Evolutionary conservation across 108 stramenopile genomes (phyloP), one percentile per base, ranked within the genome.

Genomic region (Cyclotella kingstonii): DNA sequence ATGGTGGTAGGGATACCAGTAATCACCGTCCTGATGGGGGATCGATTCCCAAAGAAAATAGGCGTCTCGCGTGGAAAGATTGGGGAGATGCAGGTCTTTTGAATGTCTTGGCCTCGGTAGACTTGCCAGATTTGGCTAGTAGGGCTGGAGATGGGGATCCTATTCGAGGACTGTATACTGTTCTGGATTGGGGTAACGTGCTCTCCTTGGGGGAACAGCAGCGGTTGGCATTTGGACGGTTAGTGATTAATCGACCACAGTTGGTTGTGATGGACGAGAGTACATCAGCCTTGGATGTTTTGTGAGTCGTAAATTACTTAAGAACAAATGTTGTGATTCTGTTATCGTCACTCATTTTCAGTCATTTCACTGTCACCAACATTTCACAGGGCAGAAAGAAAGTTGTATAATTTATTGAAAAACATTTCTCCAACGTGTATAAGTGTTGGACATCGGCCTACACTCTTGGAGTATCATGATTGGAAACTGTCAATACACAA

Each of bases 401-500:
- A 30, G 26, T 86, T 94, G 86, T 91, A 88, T 55, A 57, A 31
- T 7, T 53, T 86, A 8, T 53, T 94, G 33, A 59, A 79, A 8
- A 31, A 74, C 7, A 31, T 70, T 6, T 45, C 70, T 10, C 35
- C 79, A 28, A 86, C 87, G 11, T 84, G 62, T 43, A 72, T 94
- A 0, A 82, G 80, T 50, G 93, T 94, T 2, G 93, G 93, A 2
- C 93, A 93, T 66, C 70, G 93, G 11, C 91, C 91, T 12, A 86
- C 80, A 17, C 54, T 95, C 39, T 50, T 88, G 21, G 44, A 50
- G 10, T 76, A 79, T 50, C 93, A 95, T 56, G 80, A 82, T 57
- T 36, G 65, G 23, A 84, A 84, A 66, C 75, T 90, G 19, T 65
- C 51, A 6, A 21, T 79, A 18, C 31, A 29, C 50, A 73, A 55